Conservation (phyloP, 352 stramenopile species). For the Aphanomyces cochlioides region DNA sequence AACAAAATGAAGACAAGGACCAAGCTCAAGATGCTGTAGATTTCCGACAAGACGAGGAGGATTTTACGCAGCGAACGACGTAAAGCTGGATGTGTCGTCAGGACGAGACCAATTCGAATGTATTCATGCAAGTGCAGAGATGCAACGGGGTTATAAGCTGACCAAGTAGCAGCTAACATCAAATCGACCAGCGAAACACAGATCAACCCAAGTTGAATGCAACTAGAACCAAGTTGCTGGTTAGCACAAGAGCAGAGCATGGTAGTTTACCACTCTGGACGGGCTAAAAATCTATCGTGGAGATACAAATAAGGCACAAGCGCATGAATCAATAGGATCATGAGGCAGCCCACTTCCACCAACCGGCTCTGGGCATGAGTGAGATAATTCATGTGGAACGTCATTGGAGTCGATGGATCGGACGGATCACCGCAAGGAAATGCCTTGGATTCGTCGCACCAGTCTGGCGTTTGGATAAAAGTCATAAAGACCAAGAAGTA, state of each 20-base stretch:
- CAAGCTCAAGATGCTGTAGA: slow-evolving; percentile 27
- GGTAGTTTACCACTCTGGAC: not conserved
- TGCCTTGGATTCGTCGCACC: slow-evolving; percentile 41
- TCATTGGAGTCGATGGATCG: slow-evolving; percentile 71
- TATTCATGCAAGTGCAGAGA: not conserved
- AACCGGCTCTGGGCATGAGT: slow-evolving; percentile 43
- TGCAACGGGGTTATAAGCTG: not conserved
- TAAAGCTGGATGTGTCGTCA: not conserved
- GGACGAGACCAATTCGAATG: slow-evolving; percentile 16
- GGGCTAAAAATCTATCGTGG: not conserved
- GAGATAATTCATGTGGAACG: slow-evolving; percentile 74
- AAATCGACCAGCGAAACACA: slow-evolving; percentile 22
- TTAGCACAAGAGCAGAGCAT: not conserved
- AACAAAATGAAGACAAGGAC: slow-evolving; percentile 48
- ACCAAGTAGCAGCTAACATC: not conserved
- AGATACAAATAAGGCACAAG: slow-evolving; percentile 9
- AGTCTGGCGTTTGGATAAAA: slow-evolving; percentile 57
- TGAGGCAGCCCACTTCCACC: slow-evolving; percentile 8
- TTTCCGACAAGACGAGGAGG: slow-evolving; percentile 18
- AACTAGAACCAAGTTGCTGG: not conserved
- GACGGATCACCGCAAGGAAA: slow-evolving; percentile 58
- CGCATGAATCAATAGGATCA: not conserved
- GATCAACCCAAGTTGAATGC: not conserved
- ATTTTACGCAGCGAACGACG: slow-evolving; percentile 20
- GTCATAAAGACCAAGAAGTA: slow-evolving; percentile 42